phyloP scores from a whole-genome alignment of 192 early-diverging fungal species.

The Geranomyces michiganensis region DNA sequence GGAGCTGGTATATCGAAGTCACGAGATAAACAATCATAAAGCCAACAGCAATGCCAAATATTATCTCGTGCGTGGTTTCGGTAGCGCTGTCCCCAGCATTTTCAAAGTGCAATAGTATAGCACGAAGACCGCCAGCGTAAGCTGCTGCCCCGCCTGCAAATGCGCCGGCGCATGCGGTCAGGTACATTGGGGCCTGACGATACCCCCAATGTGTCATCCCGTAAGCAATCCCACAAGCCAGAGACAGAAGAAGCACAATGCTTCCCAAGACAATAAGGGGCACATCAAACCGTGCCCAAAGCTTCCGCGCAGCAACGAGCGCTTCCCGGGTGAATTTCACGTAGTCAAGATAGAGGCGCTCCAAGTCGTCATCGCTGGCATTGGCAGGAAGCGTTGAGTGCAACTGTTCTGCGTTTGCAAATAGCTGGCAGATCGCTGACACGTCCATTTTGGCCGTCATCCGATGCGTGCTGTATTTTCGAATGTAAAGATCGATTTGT shows the following conservation, averaged over 20 bases:
- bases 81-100: constrained; percentile 31
- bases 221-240: constrained; percentile 29
- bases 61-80: constrained; percentile 34
- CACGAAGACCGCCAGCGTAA: neutral
- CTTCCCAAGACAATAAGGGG: constrained; percentile 76
- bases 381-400: neutral
- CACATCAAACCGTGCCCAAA: constrained; percentile 93
- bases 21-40: constrained; percentile 20
- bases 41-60: constrained; percentile 34
- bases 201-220: constrained; percentile 8
- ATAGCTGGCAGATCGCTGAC: constrained; percentile 40
- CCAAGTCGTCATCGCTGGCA: constrained; percentile 3
- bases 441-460: constrained; percentile 59
- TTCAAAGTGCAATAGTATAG: neutral
- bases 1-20: constrained; percentile 1
- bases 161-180: constrained; percentile 13
- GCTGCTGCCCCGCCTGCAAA: neutral
- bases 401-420: constrained; percentile 38
- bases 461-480: constrained; percentile 57
- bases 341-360: constrained; percentile 39
- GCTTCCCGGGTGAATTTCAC: constrained; percentile 63
- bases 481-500: constrained; percentile 69
- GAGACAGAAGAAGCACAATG: constrained; percentile 49
- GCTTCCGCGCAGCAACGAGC: constrained; percentile 71
- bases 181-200: neutral